phyloP scores from a whole-genome alignment of 164 flowering plant species.

The grape (Vitis vinifera) region ASM3070453v1 NC_081818.1:798001-798500 shows the following conservation, averaged over 20 bases:
- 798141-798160: slow-evolving; percentile 43
- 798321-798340: slow-evolving; percentile 33
- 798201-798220: slow-evolving; percentile 33
- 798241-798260: slow-evolving; percentile 30
- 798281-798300: slow-evolving; percentile 22
- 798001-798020: neutral
- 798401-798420: slow-evolving; percentile 31
- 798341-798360: slow-evolving; percentile 36
- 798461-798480: slow-evolving; percentile 31
- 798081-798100: slow-evolving; percentile 21
- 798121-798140: slow-evolving; percentile 30
- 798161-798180: slow-evolving; percentile 29
- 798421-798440: slow-evolving; percentile 37
- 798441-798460: slow-evolving; percentile 40
- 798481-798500: slow-evolving; percentile 26
- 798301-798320: slow-evolving; percentile 27
- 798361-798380: slow-evolving; percentile 36
- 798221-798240: slow-evolving; percentile 29
- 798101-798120: slow-evolving; percentile 37
- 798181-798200: slow-evolving; percentile 34
- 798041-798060: slow-evolving; percentile 10
- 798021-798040: neutral
- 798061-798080: slow-evolving; percentile 25
- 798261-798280: slow-evolving; percentile 35
- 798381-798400: slow-evolving; percentile 20